phyloP scores from a whole-genome alignment of 352 stramenopile species.

The Phytopythium helicoides region DNA sequence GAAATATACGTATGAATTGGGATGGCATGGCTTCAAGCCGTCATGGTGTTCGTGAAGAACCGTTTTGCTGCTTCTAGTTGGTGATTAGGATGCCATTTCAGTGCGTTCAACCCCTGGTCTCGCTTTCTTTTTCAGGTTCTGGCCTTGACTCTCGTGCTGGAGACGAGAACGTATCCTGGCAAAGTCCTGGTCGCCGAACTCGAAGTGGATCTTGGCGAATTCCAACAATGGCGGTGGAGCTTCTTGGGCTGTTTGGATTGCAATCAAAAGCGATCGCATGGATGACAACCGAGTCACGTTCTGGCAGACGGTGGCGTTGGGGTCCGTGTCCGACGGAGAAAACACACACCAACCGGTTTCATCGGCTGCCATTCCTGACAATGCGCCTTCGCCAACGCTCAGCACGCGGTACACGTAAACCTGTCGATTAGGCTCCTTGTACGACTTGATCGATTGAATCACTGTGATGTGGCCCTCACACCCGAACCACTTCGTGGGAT shows the following conservation, averaged over 20 bases:
- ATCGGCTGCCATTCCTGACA: slow-evolving; percentile 21
- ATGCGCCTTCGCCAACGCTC: slow-evolving; percentile 24
- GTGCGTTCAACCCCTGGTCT: no score
- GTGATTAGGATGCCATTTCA: no score
- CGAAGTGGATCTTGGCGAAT: neutral
- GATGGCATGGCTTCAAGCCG: no score
- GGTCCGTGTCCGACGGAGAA: no score
- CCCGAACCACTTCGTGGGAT: neutral
- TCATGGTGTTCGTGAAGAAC: no score
- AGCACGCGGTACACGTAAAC: slow-evolving; percentile 27
- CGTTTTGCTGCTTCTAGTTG: no score
- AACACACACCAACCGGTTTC: slow-evolving; percentile 24
- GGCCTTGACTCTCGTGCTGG: neutral
- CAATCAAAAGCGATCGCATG: neutral
- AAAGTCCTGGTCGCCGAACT: neutral
- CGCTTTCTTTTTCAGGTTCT: no score
- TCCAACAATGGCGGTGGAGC: neutral
- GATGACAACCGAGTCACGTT: neutral
- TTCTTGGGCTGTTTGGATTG: neutral
- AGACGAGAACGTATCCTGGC: neutral
- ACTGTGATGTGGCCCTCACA: neutral
- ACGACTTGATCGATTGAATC: neutral
- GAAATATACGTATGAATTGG: no score
- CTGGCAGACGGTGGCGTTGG: neutral
- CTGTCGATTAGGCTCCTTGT: slow-evolving; percentile 12